Conservation (phyloP, 345 rosid genomes). For the Nasturtium officinale region DNA sequence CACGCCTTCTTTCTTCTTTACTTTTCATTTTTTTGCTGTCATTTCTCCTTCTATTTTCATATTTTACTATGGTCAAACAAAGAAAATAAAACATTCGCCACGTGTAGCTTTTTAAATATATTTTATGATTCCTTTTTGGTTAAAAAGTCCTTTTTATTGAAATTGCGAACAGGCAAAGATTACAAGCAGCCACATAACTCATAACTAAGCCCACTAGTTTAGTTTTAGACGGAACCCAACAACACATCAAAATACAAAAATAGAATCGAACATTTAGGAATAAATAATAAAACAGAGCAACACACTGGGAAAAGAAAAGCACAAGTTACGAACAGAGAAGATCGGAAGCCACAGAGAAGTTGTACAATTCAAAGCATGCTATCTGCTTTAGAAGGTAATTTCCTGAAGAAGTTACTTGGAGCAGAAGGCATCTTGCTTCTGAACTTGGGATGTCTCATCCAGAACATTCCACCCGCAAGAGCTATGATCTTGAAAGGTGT, state of each 20-base stretch:
- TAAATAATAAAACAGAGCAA: slow-evolving; percentile 7
- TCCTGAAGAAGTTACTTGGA: slow-evolving; percentile 85
- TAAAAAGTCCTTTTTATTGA: neutral
- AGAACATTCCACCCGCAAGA: slow-evolving; percentile 59
- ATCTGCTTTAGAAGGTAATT: slow-evolving; percentile 76
- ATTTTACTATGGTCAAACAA: slow-evolving; percentile 28
- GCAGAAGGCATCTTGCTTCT: slow-evolving; percentile 84
- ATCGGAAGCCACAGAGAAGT: neutral
- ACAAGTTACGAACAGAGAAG: slow-evolving; percentile 9
- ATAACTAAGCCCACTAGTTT: neutral
- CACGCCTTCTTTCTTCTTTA: slow-evolving; percentile 30
- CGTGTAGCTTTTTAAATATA: neutral
- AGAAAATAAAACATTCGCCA: neutral
- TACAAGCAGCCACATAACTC: neutral
- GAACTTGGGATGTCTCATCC: slow-evolving; percentile 84
- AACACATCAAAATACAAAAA: neutral
- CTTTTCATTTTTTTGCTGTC: slow-evolving; percentile 31
- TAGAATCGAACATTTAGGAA: neutral
- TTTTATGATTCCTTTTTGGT: neutral
- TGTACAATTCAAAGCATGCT: slow-evolving; percentile 58
- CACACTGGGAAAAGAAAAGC: neutral
- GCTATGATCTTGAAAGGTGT: slow-evolving; percentile 73
- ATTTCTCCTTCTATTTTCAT: neutral
- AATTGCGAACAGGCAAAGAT: neutral
- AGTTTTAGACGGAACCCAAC: neutral